Evolutionary conservation across 495 filamentous ascomycete species (phyloP).

Genomic region (Penicillium chermesinum): DNA sequence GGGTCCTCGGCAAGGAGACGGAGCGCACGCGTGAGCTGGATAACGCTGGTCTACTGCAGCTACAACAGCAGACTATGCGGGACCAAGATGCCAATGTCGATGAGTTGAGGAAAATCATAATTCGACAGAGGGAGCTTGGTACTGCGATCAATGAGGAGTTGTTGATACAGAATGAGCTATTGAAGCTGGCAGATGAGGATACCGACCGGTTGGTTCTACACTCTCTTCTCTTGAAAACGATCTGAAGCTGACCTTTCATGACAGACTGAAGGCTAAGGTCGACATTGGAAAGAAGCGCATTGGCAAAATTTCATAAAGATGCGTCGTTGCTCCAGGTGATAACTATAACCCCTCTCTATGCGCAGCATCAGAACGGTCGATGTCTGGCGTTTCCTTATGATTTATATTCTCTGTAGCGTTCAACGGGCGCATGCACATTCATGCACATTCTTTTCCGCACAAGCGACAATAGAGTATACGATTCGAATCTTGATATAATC

Average conservation of each 20-base stretch:
- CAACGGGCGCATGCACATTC: constrained; percentile 1
- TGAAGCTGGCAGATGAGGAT: constrained; percentile 72
- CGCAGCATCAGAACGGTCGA: too few species aligned
- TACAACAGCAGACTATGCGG: constrained; percentile 77
- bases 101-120: constrained; percentile 68
- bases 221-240: neutral
- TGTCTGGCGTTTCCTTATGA: too few species aligned
- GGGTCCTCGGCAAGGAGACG: constrained; percentile 86
- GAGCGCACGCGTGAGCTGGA: constrained; percentile 83
- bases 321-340: neutral
- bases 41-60: constrained; percentile 79
- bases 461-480: constrained; percentile 5
- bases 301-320: constrained; percentile 61
- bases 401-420: constrained; percentile 8
- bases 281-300: constrained; percentile 75
- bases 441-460: constrained; percentile 13
- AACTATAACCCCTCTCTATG: neutral
- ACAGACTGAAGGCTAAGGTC: constrained; percentile 67
- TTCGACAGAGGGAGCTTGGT: constrained; percentile 80
- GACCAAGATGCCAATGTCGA: constrained; percentile 82
- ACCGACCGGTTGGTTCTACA: constrained; percentile 48
- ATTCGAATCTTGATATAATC: too few species aligned
- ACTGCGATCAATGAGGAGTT: constrained; percentile 80
- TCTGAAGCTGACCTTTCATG: constrained; percentile 18
- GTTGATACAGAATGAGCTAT: constrained; percentile 74